Base-by-base conservation (phyloP, 345 rosid genomes). In the Bruguiera gymnorhiza region DNA sequence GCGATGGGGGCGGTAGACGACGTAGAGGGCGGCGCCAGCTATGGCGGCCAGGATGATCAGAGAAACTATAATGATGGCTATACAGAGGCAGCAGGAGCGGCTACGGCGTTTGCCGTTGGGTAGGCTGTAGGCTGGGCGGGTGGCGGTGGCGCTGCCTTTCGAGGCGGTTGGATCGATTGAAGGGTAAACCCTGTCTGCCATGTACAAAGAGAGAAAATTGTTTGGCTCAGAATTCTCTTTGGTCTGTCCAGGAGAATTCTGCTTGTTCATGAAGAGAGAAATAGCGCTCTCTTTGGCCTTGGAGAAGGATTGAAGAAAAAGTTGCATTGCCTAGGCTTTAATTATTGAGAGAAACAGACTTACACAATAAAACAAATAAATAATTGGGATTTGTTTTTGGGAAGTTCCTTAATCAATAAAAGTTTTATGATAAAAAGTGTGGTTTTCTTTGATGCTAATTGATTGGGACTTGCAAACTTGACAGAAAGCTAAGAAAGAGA, bases 91-190 rank as follows among this genome's bases (percentile, higher is more conserved):
- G 71, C 85, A 86, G 71, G 82, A 70, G 73, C 97, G 23, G 9
- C 88, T 75, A 9, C 88, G 92, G 53, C 80, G 85, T 67, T 83
- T 82, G 31, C 80, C 86, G 30, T 73, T 71, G 50, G 90, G 75
- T 29, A 95, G 98, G 19, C 92, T 92, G 81, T 93, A 93, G 63
- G 87, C 80, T 0, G 97, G 89, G 27, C 92, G 92, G 60, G 70
- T 75, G 37, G 94, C 88, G 66, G 77, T 18, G 64, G 63, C 27
- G 68, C 82, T 80, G 69, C 73, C 65, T 8, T 69, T 43, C 1
- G 53, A 71, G 57, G 73, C n/a, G 61, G 87, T 55, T 39, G 85
- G 87, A 63, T 83, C 91, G 7, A 87, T 70, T 5, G 96, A 75
- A 0, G 97, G 93, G 76, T 86, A 79, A 30, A 88, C 84, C 73